phyloP scores from a whole-genome alignment of 768 basidiomycete species.

The Udeniomyces megalosporus region DNA sequence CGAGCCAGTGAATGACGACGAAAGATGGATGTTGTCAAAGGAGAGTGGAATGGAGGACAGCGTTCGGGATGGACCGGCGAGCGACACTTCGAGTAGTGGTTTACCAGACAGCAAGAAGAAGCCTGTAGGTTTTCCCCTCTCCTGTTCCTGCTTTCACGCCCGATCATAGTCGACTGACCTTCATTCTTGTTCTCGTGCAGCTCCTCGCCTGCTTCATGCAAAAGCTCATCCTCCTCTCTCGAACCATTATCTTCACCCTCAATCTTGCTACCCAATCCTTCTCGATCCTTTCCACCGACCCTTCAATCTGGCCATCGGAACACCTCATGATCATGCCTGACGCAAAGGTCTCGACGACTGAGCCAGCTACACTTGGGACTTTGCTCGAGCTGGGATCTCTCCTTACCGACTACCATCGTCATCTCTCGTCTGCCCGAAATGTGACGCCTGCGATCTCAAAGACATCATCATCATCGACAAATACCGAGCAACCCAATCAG shows the following conservation, averaged over 20 bases:
- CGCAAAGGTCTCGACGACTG: constrained; percentile 65
- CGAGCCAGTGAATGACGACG: constrained; percentile 62
- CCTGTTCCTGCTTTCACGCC: too few species aligned
- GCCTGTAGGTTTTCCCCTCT: too few species aligned
- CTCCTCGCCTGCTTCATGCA: too few species aligned
- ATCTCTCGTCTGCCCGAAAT: constrained; percentile 34
- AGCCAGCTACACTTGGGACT: constrained; percentile 71
- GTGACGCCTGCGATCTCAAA: constrained; percentile 34
- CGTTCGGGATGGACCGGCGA: too few species aligned
- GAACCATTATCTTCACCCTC: constrained; percentile 1
- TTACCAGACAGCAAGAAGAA: too few species aligned
- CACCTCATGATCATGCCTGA: constrained; percentile 26
- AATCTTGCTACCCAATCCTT: constrained; percentile 52
- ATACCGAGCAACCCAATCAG: constrained; percentile 17
- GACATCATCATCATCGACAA: constrained; percentile 19
- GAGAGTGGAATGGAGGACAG: constrained; percentile 24
- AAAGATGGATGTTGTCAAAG: constrained; percentile 54
- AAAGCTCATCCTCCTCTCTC: not conserved
- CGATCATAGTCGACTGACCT: too few species aligned
- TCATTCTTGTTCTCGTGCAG: too few species aligned
- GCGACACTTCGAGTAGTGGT: too few species aligned
- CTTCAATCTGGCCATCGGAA: constrained; percentile 51
- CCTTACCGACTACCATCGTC: constrained; percentile 54
- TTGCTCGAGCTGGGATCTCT: constrained; percentile 69
- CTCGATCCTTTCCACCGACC: constrained; percentile 39